Conservation (phyloP, 176 grass and related monocot species). For the Oryza rufipogon region DNA sequence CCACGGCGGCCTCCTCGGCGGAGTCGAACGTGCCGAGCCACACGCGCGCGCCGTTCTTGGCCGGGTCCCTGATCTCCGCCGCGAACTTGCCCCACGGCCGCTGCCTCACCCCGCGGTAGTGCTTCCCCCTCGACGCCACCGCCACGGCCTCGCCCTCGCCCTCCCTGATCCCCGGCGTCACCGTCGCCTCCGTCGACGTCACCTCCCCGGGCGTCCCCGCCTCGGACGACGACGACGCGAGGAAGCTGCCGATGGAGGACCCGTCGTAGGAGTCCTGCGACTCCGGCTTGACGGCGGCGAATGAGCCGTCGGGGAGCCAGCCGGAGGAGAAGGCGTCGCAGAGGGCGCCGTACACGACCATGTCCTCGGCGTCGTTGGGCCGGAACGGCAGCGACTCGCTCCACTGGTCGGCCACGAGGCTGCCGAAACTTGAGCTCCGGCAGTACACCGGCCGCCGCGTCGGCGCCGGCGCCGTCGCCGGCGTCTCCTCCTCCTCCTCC, state of each 20-base stretch:
- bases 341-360: conserved; percentile 77
- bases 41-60: conserved; percentile 84
- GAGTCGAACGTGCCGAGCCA: conserved; percentile 85
- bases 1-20: conserved; percentile 75
- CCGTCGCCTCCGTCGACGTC: neutral
- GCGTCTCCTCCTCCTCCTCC: conserved; percentile 41
- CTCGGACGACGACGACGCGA: neutral
- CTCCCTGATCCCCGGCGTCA: neutral
- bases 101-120: conserved; percentile 79
- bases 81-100: conserved; percentile 98
- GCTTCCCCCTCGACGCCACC: conserved; percentile 49
- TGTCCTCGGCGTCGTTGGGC: conserved; percentile 84
- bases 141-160: neutral
- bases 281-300: conserved; percentile 61
- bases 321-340: conserved; percentile 70
- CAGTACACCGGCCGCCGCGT: conserved; percentile 47
- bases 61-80: conserved; percentile 92
- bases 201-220: conserved; percentile 3
- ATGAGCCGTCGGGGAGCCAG: conserved; percentile 71
- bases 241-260: conserved; percentile 26
- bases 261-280: conserved; percentile 31
- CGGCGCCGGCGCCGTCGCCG: neutral
- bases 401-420: conserved; percentile 83
- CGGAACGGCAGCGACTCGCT: conserved; percentile 79
- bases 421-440: conserved; percentile 75